Conservation (phyloP, 177 flowering plant genomes). For the Vitis hybrid region DNA sequence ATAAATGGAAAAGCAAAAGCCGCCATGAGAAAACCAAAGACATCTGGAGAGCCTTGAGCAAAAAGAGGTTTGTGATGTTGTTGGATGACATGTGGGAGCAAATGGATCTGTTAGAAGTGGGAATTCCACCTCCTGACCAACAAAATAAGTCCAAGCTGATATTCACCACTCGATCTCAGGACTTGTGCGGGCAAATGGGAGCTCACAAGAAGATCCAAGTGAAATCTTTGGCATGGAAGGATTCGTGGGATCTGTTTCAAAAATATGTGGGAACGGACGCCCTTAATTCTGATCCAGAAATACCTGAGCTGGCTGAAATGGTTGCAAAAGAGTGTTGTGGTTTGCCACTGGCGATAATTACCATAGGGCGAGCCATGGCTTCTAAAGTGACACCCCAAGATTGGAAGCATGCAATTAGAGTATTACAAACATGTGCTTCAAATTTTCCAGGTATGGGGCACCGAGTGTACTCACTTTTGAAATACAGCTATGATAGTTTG, state of each 20-base stretch:
- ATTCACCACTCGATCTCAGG: background rate
- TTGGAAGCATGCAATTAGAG: no score
- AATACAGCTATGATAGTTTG: background rate
- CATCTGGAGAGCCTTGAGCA: background rate
- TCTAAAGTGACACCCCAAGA: no score
- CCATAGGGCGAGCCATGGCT: background rate
- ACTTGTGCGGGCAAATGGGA: background rate
- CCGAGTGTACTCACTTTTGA: background rate
- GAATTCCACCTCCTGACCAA: background rate
- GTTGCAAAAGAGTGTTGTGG: background rate
- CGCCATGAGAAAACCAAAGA: background rate
- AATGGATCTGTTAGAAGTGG: background rate
- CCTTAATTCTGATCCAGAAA: background rate
- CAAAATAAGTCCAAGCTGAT: background rate
- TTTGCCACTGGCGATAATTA: conserved; percentile 1
- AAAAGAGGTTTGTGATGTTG: background rate
- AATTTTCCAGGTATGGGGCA: background rate
- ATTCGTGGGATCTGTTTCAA: no score
- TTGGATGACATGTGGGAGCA: background rate
- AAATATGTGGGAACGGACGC: no score
- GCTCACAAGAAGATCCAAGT: background rate
- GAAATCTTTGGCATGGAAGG: background rate
- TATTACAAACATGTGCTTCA: background rate
- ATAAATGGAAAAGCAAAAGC: no score
- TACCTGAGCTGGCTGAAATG: background rate